Evolutionary conservation across 1,139 yeast genomes (phyloP), one percentile per base, ranked within the genome.

Genomic region (Sugiyamaella japonica): DNA sequence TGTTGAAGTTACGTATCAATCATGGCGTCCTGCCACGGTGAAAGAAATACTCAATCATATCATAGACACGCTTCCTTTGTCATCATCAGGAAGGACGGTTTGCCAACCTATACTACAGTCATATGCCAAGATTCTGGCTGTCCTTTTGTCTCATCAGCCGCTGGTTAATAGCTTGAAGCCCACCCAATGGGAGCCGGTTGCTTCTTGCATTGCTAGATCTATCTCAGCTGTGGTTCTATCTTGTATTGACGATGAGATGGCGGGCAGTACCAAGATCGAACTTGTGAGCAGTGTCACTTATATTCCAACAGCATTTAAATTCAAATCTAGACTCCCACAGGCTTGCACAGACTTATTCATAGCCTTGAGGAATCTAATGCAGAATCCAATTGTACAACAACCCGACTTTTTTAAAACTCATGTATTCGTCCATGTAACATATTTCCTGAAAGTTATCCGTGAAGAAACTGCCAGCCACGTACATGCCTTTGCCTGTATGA

Each of bases 131-230:
- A 41, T 56, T 7, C 52, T 58, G 20, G 37, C 57, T 20, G 17
- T 53, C 2, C 39, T 63, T 15, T 56, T 58, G n/a, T 32, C 50
- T 10, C 39, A 58, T 40, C 48, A 59, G 12, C 59, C 63, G 1
- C 63, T 63, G 29, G 47, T 65, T 9, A 68, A 66, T 41, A 67
- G 63, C 34, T 51, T 67, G 36, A 34, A 60, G 4, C 50, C 53
- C 15, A 51, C 41, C 1, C 64, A 61, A n/a, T 66, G 69, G 68
- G 38, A 47, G 1, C 57, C 54, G 23, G 46, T 63, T 8, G 54
- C 52, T 10, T 15, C 34, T 31, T 61, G 56, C 48, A 52, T 57
- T 34, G 48, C 48, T 8, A 44, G 28, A 36, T 48, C 39, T n/a
- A 43, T 44, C n/a, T 49, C 48, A 7, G 49, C 47, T 7, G 38